Percentiles rank a stretch among this genome's conserved stretches.
These are phyloP conservation scores for Pleurotus citrinopileatus DNA, from an alignment of 768 basidiomycete species.

Conservation along the genomic window DNA sequence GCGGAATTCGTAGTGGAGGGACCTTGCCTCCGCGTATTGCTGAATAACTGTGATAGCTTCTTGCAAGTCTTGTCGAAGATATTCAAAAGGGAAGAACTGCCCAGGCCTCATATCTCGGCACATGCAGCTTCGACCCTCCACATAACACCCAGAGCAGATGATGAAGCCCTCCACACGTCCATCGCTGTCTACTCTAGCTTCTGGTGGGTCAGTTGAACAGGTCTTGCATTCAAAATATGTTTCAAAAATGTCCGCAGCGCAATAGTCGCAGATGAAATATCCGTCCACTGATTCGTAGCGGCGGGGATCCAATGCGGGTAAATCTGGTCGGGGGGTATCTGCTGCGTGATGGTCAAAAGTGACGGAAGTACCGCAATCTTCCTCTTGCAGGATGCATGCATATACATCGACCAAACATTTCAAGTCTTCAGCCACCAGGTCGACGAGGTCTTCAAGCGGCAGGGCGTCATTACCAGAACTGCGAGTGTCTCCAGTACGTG, in stretches of 20 bases:
- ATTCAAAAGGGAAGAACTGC: conserved; percentile 50
- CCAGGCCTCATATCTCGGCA: conserved; percentile 61
- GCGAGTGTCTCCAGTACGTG: too few species aligned
- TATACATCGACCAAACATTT: conserved; percentile 41
- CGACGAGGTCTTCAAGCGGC: background rate
- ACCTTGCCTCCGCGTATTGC: background rate
- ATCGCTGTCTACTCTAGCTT: conserved; percentile 5
- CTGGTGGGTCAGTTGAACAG: conserved; percentile 30
- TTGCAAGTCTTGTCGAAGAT: conserved; percentile 43
- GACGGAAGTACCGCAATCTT: conserved; percentile 25
- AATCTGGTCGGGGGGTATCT: background rate
- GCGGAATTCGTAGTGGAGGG: background rate
- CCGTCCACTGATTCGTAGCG: conserved; percentile 18
- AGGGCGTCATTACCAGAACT: background rate
- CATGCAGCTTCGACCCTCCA: conserved; percentile 71
- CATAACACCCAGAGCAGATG: conserved; percentile 71
- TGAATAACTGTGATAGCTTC: conserved; percentile 18
- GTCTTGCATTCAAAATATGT: conserved; percentile 69
- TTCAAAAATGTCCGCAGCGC: conserved; percentile 78
- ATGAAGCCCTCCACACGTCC: conserved; percentile 41
- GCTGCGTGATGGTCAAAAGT: background rate
- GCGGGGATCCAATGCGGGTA: background rate
- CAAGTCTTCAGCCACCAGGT: conserved; percentile 22
- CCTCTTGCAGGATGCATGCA: conserved; percentile 50
- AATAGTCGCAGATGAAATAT: conserved; percentile 69